Evolutionary conservation across 805 yeast species (phyloP).

Genomic region (Lachancea sp.): DNA sequence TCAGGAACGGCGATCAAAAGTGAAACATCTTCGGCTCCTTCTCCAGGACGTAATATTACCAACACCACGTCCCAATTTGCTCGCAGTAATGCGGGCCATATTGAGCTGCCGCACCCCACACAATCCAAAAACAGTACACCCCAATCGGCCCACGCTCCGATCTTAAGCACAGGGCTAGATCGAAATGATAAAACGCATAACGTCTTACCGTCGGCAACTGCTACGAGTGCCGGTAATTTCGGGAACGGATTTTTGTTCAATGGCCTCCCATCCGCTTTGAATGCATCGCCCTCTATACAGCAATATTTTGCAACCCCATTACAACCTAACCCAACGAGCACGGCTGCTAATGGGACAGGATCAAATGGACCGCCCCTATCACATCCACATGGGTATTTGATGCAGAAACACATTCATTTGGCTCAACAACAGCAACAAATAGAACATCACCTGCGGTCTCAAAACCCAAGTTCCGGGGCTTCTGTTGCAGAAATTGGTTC

Average conservation of each 20-base stretch:
- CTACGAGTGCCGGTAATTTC: conserved; percentile 2
- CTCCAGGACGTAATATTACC: conserved; percentile 36
- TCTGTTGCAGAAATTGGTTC: conserved; percentile 2
- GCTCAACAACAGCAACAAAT: conserved; percentile 15
- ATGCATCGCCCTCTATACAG: conserved; percentile 28
- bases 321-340: conserved; percentile 19
- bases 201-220: conserved; percentile 2
- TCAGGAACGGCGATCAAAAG: conserved; percentile 26
- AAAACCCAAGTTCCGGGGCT: background rate
- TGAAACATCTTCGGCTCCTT: conserved; percentile 37
- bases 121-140: conserved; percentile 6
- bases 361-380: background rate
- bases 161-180: background rate
- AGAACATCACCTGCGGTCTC: conserved; percentile 18
- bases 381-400: conserved; percentile 17
- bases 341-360: conserved; percentile 25
- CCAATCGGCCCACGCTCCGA: background rate
- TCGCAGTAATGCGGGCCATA: conserved; percentile 6
- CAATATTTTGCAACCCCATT: conserved; percentile 33
- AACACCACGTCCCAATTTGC: conserved; percentile 4
- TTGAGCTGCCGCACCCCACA: conserved; percentile 10
- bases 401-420: conserved; percentile 22
- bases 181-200: conserved; percentile 2
- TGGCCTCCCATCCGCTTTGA: conserved; percentile 27
- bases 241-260: conserved; percentile 8